A percentile compares a stretch with the other conserved stretches of the same genome.
These are phyloP conservation scores for Monosporozyma aerobia DNA, from an alignment of 805 yeast species.

Conservation along the genomic window DNA sequence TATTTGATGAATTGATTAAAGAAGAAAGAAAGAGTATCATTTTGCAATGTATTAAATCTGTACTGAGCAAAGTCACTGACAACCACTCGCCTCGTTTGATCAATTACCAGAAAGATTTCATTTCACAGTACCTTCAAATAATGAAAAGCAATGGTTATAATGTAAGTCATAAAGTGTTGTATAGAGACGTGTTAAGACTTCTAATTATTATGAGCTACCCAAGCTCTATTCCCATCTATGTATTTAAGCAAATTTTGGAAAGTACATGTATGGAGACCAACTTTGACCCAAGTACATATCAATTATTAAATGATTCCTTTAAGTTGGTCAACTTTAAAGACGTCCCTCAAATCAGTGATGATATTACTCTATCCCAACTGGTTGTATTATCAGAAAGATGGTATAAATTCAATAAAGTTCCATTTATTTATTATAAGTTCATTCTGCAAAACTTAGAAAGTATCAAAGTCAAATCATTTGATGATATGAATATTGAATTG, in stretches of 20 bases:
- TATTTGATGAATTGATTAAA: background rate
- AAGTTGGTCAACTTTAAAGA: background rate
- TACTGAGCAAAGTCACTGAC: background rate
- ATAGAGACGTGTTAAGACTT: background rate
- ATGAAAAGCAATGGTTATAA: background rate
- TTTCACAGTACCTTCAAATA: background rate
- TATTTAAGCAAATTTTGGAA: slow-evolving; percentile 4
- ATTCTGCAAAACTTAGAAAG: background rate
- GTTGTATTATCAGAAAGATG: slow-evolving; percentile 9
- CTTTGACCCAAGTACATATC: background rate
- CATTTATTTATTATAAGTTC: background rate
- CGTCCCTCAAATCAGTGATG: background rate
- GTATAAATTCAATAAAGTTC: slow-evolving; percentile 10
- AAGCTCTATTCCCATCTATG: background rate
- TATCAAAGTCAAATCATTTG: too few species aligned
- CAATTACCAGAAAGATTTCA: background rate
- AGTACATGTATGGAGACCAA: background rate
- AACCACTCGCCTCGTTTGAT: background rate
- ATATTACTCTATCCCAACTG: background rate
- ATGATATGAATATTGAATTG: background rate
- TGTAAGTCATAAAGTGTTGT: background rate
- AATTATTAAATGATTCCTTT: background rate
- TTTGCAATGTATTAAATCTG: background rate
- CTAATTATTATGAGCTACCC: background rate
- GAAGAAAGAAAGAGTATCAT: background rate